Conservation (phyloP, 2,329 filamentous ascomycete genomes). For the Emergomyces pasteurianus region DNA sequence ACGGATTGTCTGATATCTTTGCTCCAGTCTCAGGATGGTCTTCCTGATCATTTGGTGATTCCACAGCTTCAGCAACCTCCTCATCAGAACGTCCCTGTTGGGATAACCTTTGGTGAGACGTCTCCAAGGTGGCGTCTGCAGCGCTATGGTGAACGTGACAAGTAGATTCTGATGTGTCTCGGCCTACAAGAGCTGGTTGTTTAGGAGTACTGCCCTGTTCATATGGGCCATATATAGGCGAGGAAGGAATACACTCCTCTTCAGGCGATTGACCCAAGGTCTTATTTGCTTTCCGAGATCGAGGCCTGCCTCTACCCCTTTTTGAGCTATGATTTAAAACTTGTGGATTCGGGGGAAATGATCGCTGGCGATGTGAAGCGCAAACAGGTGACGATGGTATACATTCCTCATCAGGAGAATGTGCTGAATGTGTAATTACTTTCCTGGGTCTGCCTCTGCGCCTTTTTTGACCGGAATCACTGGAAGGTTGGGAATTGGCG, state of each 20-base stretch:
- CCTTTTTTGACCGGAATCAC: neutral
- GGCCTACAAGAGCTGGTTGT: neutral
- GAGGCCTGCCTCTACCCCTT: neutral
- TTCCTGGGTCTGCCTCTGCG: neutral
- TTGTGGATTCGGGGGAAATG: neutral
- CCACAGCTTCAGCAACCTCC: neutral
- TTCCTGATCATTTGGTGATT: neutral
- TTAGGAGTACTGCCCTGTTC: neutral
- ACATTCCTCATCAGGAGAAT: neutral
- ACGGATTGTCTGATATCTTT: neutral
- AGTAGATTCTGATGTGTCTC: neutral
- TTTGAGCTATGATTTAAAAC: neutral
- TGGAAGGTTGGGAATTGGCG: conserved; percentile 6
- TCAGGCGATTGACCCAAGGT: neutral
- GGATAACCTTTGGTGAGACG: neutral
- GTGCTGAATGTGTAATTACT: neutral
- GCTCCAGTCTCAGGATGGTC: neutral
- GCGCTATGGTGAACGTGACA: neutral
- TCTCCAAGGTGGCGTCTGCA: neutral
- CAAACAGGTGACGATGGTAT: neutral
- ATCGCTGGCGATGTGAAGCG: neutral
- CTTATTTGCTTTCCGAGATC: neutral
- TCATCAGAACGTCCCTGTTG: neutral
- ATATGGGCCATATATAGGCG: neutral
- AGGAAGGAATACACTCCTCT: neutral